Conservation (phyloP, 176 grass and related monocot species). For the Carex scoparia region DNA sequence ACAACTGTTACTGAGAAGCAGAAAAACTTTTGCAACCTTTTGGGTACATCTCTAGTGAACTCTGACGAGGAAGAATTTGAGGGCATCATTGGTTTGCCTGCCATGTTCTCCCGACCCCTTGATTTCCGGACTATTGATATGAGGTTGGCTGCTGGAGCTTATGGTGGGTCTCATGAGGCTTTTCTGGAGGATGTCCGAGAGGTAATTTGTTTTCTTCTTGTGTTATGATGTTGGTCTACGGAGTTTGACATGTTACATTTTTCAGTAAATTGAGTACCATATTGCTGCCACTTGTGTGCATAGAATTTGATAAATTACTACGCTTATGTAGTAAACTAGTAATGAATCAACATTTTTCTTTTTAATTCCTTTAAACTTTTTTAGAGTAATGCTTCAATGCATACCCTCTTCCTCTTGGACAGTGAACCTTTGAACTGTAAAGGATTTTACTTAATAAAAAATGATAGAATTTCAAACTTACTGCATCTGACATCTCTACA, state of each 20-base stretch:
- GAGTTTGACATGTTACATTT: neutral
- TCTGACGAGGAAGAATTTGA: conserved; percentile 91
- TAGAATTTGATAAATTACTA: neutral
- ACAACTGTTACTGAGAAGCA: conserved; percentile 72
- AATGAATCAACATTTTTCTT: neutral
- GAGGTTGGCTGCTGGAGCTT: conserved; percentile 80
- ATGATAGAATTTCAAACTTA: neutral
- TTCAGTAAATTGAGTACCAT: neutral
- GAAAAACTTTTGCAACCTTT: conserved; percentile 89
- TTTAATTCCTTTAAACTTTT: neutral
- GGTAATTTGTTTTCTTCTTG: conserved; percentile 34
- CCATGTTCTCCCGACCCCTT: conserved; percentile 88
- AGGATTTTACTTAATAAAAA: neutral
- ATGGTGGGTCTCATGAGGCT: conserved; percentile 72
- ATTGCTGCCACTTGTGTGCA: neutral
- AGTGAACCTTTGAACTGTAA: neutral
- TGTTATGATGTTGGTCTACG: neutral
- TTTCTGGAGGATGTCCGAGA: conserved; percentile 92
- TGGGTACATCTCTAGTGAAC: conserved; percentile 77
- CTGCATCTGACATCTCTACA: neutral
- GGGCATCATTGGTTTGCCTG: conserved; percentile 94
- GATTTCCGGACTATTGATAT: conserved; percentile 97
- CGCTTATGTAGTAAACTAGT: neutral
- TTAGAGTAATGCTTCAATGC: neutral
- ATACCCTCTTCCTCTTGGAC: neutral